Percentiles rank a stretch among this genome's conserved stretches.
These are phyloP conservation scores for Russula compacta DNA, from an alignment of 768 basidiomycete genomes.

Conservation along the genomic window DNA sequence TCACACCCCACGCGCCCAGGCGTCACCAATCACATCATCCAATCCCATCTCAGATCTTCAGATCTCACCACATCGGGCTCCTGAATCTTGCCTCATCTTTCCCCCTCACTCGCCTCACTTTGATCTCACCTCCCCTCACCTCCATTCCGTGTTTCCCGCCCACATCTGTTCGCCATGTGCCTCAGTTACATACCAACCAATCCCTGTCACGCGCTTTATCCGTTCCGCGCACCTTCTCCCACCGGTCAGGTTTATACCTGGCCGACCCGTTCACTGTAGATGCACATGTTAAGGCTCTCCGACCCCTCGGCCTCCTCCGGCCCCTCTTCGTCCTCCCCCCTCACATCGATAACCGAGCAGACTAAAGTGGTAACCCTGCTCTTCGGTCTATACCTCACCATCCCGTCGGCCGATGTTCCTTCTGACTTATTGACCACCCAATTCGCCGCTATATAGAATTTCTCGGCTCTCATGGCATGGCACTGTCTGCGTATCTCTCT, in stretches of 20 bases:
- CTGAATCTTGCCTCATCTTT: background rate
- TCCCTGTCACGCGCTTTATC: background rate
- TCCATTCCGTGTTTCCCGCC: constrained; percentile 6
- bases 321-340: background rate
- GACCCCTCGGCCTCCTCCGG: background rate
- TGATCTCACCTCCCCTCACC: background rate
- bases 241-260: background rate
- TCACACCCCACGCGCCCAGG: constrained; percentile 3
- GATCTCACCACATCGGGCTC: constrained; percentile 9
- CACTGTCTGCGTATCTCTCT: background rate
- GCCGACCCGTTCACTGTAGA: background rate
- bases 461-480: constrained; percentile 6
- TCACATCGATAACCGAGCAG: constrained; percentile 11
- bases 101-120: background rate
- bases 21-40: constrained; percentile 17
- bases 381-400: background rate
- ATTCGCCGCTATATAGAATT: background rate
- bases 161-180: constrained; percentile 1
- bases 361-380: constrained; percentile 2
- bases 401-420: constrained; percentile 9
- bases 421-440: constrained; percentile 4
- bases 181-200: background rate
- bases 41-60: constrained; percentile 9
- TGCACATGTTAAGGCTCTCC: background rate
- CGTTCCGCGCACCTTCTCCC: no score